Base-by-base conservation (phyloP, 139 green algal species). In the Chlamydomonas urium region DNA sequence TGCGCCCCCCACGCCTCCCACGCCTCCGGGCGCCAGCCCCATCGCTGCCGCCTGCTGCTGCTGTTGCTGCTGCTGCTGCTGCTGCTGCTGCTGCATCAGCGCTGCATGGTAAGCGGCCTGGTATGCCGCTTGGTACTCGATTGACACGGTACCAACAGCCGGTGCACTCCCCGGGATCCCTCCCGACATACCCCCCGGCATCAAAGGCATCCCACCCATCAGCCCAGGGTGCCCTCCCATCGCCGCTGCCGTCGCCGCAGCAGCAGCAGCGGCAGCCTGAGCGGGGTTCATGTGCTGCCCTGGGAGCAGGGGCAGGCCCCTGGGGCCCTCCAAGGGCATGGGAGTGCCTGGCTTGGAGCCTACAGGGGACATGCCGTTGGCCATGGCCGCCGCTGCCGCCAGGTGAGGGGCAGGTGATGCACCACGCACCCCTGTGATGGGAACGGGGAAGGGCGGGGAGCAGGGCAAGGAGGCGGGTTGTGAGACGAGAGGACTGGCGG, bases 121-220 rank as follows among this genome's bases (percentile, higher is more conserved):
- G 71, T 97, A 96, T 0, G 91, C 92, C 42, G 89, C 91, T 78
- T 94, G 87, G 69, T 94, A 94, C 65, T 97, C 88, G 1, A 91
- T 59, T 24, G 80, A 84, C 32, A 56, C 53, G 21, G 59, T 32
- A 1, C 72, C 72, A 59, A 17, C n/a, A n/a, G n/a, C n/a, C n/a
- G n/a, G n/a, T n/a, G 17, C 17, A 56, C 17, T 17, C 45, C 45
- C 45, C 17, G 45, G 45, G 17, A 56, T 17, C 17, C 45, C 45
- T 21, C 45, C 45, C 17, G 21, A 26, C 21, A 26, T 17, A 26
- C 45, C 45, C 17, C 21, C 21, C 17, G 45, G 21, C 45, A 56
- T 56, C 21, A 21, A 17, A 21, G 45, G 21, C 45, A 56, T 56
- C 17, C n/a, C n/a, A n/a, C n/a, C n/a, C 57, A 65, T n/a, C n/a